Conservation (phyloP, 2,329 filamentous ascomycete species). For the Pseudocercospora pini-densiflorae region DNA sequence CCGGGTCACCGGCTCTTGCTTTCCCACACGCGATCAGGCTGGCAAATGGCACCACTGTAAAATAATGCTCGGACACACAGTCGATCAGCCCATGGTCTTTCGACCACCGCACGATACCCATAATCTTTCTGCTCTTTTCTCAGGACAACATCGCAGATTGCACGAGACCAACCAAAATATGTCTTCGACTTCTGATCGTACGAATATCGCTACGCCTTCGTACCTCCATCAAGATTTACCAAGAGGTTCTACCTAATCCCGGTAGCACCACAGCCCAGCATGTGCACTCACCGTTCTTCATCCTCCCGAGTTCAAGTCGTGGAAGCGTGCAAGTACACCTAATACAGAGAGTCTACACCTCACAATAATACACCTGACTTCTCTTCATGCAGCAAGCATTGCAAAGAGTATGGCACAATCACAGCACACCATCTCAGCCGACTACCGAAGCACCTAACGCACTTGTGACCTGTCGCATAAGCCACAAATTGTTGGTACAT, state of each 20-base stretch:
- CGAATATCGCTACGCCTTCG: neutral
- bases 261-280: neutral
- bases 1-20: neutral
- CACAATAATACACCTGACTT: too few species aligned
- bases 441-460: neutral
- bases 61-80: neutral
- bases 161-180: too few species aligned
- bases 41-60: neutral
- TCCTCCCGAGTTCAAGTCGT: neutral
- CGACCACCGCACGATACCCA: neutral
- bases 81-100: neutral
- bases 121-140: neutral
- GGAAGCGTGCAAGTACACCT: neutral
- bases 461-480: neutral
- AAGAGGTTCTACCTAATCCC: neutral
- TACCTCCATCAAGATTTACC: neutral
- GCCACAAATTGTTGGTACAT: slow-evolving; percentile 1
- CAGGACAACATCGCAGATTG: too few species aligned
- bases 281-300: neutral
- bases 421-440: neutral
- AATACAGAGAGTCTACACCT: too few species aligned
- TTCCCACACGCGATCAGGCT: neutral
- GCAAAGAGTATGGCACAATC: neutral
- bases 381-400: neutral
- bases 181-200: neutral